phyloP scores from a whole-genome alignment of 352 stramenopile genomes.

The Peronospora belbahrii region DNA sequence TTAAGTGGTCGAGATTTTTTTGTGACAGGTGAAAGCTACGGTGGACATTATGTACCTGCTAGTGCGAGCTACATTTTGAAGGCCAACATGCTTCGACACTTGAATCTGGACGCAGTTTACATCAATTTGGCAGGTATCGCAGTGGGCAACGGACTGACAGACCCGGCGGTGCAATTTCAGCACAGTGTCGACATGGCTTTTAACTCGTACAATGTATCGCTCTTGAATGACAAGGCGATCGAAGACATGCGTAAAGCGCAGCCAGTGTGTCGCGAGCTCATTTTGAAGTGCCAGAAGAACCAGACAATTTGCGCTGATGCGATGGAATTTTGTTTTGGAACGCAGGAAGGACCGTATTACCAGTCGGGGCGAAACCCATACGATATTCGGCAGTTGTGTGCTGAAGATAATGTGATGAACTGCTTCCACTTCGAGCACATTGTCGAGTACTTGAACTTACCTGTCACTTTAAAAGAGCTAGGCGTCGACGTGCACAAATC shows the following conservation, averaged over 20 bases:
- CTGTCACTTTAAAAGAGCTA: slow-evolving; percentile 26
- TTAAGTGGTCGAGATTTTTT: slow-evolving; percentile 44
- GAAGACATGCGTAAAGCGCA: slow-evolving; percentile 45
- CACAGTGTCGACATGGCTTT: slow-evolving; percentile 60
- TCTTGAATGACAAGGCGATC: slow-evolving; percentile 36
- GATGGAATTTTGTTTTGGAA: slow-evolving; percentile 47
- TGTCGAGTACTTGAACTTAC: slow-evolving; percentile 62
- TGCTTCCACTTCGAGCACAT: slow-evolving; percentile 70
- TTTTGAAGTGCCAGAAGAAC: slow-evolving; percentile 45
- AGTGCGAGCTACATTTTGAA: slow-evolving; percentile 44
- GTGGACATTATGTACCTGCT: slow-evolving; percentile 56
- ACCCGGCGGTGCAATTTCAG: slow-evolving; percentile 57
- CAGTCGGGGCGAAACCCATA: slow-evolving; percentile 56
- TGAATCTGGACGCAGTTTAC: slow-evolving; percentile 13
- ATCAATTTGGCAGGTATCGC: slow-evolving; percentile 54
- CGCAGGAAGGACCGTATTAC: slow-evolving; percentile 45
- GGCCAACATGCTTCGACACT: slow-evolving; percentile 28
- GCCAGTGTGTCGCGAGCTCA: slow-evolving; percentile 48
- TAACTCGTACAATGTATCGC: slow-evolving; percentile 67
- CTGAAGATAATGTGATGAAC: slow-evolving; percentile 42
- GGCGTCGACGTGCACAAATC: slow-evolving; percentile 39
- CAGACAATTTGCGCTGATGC: slow-evolving; percentile 33
- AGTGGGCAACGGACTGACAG: slow-evolving; percentile 67
- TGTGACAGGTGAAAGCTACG: slow-evolving; percentile 65
- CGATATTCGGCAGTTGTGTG: slow-evolving; percentile 58